Conservation (phyloP, 2,329 filamentous ascomycete species). For the Fusarium illudens region DNA sequence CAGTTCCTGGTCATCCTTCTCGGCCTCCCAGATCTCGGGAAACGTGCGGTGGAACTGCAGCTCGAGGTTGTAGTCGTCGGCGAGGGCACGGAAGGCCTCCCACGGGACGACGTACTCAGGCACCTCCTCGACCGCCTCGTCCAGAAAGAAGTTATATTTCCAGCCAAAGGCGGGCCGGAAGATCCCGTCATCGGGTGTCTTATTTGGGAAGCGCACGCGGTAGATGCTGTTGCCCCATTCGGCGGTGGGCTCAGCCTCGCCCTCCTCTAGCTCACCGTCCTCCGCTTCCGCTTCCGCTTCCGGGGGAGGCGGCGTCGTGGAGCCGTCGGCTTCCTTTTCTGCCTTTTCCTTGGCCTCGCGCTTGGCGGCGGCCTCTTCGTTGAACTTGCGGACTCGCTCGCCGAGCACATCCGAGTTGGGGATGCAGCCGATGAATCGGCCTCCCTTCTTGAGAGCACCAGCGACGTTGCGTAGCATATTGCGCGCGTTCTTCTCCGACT, state of each 20-base stretch:
- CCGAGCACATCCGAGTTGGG: conserved; percentile 96
- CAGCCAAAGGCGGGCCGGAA: conserved; percentile 96
- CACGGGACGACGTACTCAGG: conserved; percentile 98
- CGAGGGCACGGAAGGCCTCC: conserved; percentile 95
- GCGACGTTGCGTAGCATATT: conserved; percentile 95
- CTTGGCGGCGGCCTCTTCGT: conserved; percentile 59
- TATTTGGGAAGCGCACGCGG: conserved; percentile 84
- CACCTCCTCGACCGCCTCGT: conserved; percentile 94
- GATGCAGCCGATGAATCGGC: conserved; percentile 92
- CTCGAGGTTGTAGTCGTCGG: conserved; percentile 96
- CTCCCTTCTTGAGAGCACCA: conserved; percentile 89
- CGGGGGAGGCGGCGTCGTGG: conserved; percentile 38
- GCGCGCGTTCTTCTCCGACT: conserved; percentile 87
- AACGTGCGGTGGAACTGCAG: conserved; percentile 94
- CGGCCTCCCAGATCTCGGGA: conserved; percentile 87
- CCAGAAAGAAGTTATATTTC: conserved; percentile 97
- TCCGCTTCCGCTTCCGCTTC: conserved; percentile 48
- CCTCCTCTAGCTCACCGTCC: conserved; percentile 65
- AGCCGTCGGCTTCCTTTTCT: conserved; percentile 24
- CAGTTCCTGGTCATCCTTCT: conserved; percentile 84
- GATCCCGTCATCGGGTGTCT: conserved; percentile 83
- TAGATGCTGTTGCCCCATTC: conserved; percentile 97
- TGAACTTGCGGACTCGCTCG: conserved; percentile 78
- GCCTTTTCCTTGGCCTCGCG: conserved; percentile 43
- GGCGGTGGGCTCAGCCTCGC: conserved; percentile 69